Percentiles rank a stretch among this genome's conserved stretches.
phyloP scores from a whole-genome alignment of 495 filamentous ascomycete species.

The Aspergillus olivimuriae region DNA sequence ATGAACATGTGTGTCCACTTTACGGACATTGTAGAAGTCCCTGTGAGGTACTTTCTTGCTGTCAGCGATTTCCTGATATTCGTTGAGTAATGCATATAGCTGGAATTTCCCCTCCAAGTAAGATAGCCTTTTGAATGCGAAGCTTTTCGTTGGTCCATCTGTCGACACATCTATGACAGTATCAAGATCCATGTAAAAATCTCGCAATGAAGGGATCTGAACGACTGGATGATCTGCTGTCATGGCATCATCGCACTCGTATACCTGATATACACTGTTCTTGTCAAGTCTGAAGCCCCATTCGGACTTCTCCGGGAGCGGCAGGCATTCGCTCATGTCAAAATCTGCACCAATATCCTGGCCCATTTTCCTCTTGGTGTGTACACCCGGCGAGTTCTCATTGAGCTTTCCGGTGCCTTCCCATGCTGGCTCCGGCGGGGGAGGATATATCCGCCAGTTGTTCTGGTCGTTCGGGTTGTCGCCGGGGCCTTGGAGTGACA shows the following conservation, averaged over 20 bases:
- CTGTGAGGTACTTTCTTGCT: conserved; percentile 94
- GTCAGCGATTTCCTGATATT: conserved; percentile 96
- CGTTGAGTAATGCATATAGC: conserved; percentile 83
- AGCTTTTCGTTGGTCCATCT: conserved; percentile 93
- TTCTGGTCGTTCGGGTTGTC: conserved; percentile 85
- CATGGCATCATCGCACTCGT: conserved; percentile 54
- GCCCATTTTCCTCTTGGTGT: conserved; percentile 73
- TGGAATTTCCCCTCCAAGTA: conserved; percentile 97
- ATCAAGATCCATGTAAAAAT: conserved; percentile 96
- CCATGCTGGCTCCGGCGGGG: conserved; percentile 87
- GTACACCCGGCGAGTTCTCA: conserved; percentile 6
- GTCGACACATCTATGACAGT: conserved; percentile 75
- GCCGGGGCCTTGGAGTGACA: conserved; percentile 73
- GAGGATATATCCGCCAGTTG: conserved; percentile 84
- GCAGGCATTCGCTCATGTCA: conserved; percentile 64
- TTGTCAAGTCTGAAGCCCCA: conserved; percentile 76
- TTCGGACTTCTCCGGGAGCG: conserved; percentile 56
- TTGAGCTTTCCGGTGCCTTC: conserved; percentile 38
- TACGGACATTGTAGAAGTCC: conserved; percentile 98
- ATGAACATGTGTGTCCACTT: conserved; percentile 98
- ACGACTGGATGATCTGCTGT: conserved; percentile 61
- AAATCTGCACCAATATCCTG: conserved; percentile 91
- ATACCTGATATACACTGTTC: conserved; percentile 87
- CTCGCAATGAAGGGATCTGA: conserved; percentile 77
- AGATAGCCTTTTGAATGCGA: conserved; percentile 87